A percentile compares a stretch with the other conserved stretches of the same genome.
Conservation (phyloP, 306 rosid genomes). For the Ormosia emarginata region DNA sequence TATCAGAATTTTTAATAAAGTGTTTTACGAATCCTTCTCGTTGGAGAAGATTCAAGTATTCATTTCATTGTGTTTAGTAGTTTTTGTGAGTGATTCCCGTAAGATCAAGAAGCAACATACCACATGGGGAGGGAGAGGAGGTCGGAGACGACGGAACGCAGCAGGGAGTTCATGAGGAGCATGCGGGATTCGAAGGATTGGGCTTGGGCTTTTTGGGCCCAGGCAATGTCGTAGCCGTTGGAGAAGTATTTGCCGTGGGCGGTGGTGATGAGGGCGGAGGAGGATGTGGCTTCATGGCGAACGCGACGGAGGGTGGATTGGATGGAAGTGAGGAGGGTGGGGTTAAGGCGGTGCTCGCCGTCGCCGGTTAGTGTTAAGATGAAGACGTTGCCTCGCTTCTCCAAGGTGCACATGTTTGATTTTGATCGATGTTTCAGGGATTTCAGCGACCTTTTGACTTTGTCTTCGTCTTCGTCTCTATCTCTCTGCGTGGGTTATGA, state of each 20-base stretch:
- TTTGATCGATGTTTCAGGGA: not conserved
- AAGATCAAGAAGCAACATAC: no score
- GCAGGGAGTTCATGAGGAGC: conserved; percentile 30
- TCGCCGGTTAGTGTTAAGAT: conserved; percentile 64
- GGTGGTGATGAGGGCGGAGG: conserved; percentile 78
- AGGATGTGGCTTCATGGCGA: conserved; percentile 41
- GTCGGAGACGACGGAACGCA: conserved; percentile 44
- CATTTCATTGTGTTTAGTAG: no score
- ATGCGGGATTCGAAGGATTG: not conserved
- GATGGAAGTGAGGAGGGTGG: conserved; percentile 54
- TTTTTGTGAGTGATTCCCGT: no score
- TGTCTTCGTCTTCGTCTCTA: no score
- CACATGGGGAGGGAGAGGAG: conserved; percentile 65
- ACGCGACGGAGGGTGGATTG: conserved; percentile 48
- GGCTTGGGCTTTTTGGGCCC: conserved; percentile 27
- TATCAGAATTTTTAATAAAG: no score
- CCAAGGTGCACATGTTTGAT: conserved; percentile 60
- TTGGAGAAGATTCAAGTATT: no score
- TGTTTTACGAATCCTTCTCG: no score
- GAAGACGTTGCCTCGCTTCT: conserved; percentile 64
- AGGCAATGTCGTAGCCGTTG: conserved; percentile 78
- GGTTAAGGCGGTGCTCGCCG: conserved; percentile 73
- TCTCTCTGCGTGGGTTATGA: no score
- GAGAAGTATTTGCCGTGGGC: conserved; percentile 86
- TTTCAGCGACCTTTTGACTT: no score